These are phyloP conservation scores for Coprinellus aureogranulatus DNA, from an alignment of 768 basidiomycete genomes.

Conservation along the genomic window DNA sequence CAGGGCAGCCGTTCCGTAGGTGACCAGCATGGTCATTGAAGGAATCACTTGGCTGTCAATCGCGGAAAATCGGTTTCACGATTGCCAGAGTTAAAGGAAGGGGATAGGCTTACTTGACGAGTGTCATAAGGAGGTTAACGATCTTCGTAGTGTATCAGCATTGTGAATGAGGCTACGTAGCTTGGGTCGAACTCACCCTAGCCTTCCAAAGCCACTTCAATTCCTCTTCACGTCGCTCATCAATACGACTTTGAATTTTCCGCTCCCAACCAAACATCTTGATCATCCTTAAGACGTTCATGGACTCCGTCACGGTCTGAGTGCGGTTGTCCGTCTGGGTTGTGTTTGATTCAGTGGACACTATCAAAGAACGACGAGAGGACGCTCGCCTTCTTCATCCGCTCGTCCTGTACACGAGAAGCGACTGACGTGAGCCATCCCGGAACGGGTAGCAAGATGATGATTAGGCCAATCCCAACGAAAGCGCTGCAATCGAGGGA, in stretches of 20 bases:
- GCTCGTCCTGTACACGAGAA: slow-evolving; percentile 49
- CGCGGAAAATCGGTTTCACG: neutral
- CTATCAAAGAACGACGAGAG: slow-evolving; percentile 46
- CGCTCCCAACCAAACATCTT: slow-evolving; percentile 74
- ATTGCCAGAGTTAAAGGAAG: neutral
- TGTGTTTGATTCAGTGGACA: slow-evolving; percentile 30
- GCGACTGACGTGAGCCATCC: slow-evolving; percentile 37
- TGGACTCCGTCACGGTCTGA: slow-evolving; percentile 58
- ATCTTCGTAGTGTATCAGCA: neutral
- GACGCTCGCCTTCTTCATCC: slow-evolving; percentile 51
- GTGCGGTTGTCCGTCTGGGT: slow-evolving; percentile 55
- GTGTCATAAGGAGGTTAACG: slow-evolving; percentile 40
- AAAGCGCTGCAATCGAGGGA: neutral
- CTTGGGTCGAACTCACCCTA: slow-evolving; percentile 13
- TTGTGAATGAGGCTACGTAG: neutral
- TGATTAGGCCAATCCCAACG: slow-evolving; percentile 5
- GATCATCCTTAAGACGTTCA: slow-evolving; percentile 67
- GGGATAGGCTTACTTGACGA: slow-evolving; percentile 38
- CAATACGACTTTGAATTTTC: slow-evolving; percentile 51
- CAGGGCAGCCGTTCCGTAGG: slow-evolving; percentile 57
- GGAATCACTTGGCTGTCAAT: slow-evolving; percentile 47
- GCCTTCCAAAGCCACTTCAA: slow-evolving; percentile 54
- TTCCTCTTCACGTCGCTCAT: slow-evolving; percentile 62
- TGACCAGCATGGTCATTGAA: slow-evolving; percentile 63
- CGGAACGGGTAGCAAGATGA: slow-evolving; percentile 17